Percentiles rank a stretch among this genome's conserved stretches.
Evolutionary conservation across 352 stramenopile species (phyloP).

Genomic region (Phytophthora cryptogea): DNA sequence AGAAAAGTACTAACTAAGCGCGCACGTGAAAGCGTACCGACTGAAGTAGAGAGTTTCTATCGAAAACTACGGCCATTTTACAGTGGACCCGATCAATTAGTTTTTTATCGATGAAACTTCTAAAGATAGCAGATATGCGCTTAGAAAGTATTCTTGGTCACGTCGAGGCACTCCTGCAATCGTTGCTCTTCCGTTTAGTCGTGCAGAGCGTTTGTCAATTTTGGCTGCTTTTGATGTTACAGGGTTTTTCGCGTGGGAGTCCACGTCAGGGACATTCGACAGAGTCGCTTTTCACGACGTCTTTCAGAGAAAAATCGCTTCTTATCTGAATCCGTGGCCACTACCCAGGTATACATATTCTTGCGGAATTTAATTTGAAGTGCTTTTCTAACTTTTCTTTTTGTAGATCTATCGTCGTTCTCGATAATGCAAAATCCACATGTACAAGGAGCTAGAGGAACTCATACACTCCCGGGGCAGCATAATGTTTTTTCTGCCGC

Average conservation of each 20-base stretch:
- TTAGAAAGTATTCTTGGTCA: not conserved
- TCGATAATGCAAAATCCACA: no score
- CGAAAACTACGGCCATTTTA: not conserved
- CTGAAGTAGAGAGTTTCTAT: not conserved
- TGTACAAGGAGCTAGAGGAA: not conserved
- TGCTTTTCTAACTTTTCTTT: no score
- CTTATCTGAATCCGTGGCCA: conserved; percentile 1
- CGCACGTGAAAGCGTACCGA: not conserved
- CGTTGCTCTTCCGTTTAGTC: not conserved
- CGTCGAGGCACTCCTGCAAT: not conserved
- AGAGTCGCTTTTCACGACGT: not conserved
- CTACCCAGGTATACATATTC: no score
- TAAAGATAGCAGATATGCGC: not conserved
- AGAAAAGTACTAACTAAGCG: conserved; percentile 10
- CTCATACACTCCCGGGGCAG: not conserved
- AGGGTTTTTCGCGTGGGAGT: not conserved
- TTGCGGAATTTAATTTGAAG: no score
- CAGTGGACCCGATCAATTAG: not conserved
- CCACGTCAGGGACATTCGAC: not conserved
- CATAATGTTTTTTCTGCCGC: conserved; percentile 1
- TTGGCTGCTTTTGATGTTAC: conserved; percentile 1
- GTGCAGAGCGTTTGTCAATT: not conserved
- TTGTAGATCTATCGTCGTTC: no score
- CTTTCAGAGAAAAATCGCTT: not conserved
- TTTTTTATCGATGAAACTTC: conserved; percentile 11